Base-by-base conservation (phyloP, 1,284 basidiomycete genomes). In the Coniophora puteana region DNA sequence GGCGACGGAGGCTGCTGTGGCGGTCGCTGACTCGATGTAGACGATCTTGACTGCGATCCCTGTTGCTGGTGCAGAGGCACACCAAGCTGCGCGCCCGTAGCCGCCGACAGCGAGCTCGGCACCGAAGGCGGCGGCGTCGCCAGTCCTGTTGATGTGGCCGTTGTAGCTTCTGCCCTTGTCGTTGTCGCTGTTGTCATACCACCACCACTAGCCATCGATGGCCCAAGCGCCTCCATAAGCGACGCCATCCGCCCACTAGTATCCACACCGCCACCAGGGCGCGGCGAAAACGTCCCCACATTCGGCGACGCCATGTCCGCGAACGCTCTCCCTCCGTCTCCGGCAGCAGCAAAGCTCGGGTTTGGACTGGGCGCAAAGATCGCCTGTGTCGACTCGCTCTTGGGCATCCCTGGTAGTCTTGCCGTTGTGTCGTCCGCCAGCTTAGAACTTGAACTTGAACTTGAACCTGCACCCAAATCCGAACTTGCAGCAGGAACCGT, bases 211-310 rank as follows among this genome's bases (percentile, higher is more conserved):
- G n/a, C 38, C 18, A n/a, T n/a, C n/a, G n/a, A 53, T n/a, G 55
- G 57, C 38, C 65, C 67, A 4, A 77, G 50, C 0, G 70, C 69
- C 41, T 74, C 68, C 41, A 71, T 61, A 16, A 79, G 57, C 8
- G 76, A 76, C 45, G 59, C 52, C 48, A 72, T 63, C 37, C 61
- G 70, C 17, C 58, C 52, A n/a, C n/a, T n/a, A n/a, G n/a, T n/a
- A n/a, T n/a, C n/a, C n/a, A n/a, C n/a, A 17, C 58, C 58, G 10
- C 68, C 68, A 14, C 66, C 66, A 16, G 81, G 82, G 43, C 80
- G 58, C 3, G 82, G 81, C 1, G 83, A 83, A 53, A 82, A 83
- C 0, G 72, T 71, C 11, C 66, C 70, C 22, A 79, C 48, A 51
- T 80, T 72, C 2, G 73, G 69, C 18, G 71, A 72, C 12, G 48